Evolutionary conservation across 768 basidiomycete genomes (phyloP).

Genomic region (Podaxis sp.): DNA sequence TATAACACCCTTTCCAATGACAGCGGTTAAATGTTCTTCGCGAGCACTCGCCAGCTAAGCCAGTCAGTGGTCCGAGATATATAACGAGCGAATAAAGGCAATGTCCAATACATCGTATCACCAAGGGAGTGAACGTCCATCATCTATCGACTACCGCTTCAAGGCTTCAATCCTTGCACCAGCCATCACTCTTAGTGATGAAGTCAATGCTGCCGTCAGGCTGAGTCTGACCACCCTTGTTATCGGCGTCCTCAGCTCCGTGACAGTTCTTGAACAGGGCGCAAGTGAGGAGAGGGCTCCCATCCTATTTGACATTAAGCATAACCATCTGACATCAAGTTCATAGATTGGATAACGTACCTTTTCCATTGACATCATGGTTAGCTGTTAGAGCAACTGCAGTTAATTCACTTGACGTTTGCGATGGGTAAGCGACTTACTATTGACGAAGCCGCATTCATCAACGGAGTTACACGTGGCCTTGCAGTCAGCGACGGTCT

Average conservation of each 20-base stretch:
- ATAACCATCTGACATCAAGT: not conserved
- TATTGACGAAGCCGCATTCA: constrained; percentile 28
- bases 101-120: not conserved
- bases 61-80: not conserved
- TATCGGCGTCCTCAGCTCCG: constrained; percentile 22
- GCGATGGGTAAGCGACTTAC: constrained; percentile 16
- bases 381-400: constrained; percentile 20
- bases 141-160: not conserved
- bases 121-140: not conserved
- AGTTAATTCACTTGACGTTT: not conserved
- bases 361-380: constrained; percentile 33
- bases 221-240: constrained; percentile 29
- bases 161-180: constrained; percentile 20
- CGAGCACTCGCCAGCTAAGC: not conserved
- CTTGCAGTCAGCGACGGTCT: constrained; percentile 27
- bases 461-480: constrained; percentile 26
- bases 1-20: not conserved
- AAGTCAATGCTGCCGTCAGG: constrained; percentile 28
- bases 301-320: constrained; percentile 18
- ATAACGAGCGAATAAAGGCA: not conserved
- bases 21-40: not conserved
- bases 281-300: constrained; percentile 32
- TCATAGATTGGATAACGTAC: constrained; percentile 14
- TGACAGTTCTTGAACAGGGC: constrained; percentile 29
- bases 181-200: constrained; percentile 29